phyloP scores from a whole-genome alignment of 441 rosid species.

The Corymbia citriodora region DNA sequence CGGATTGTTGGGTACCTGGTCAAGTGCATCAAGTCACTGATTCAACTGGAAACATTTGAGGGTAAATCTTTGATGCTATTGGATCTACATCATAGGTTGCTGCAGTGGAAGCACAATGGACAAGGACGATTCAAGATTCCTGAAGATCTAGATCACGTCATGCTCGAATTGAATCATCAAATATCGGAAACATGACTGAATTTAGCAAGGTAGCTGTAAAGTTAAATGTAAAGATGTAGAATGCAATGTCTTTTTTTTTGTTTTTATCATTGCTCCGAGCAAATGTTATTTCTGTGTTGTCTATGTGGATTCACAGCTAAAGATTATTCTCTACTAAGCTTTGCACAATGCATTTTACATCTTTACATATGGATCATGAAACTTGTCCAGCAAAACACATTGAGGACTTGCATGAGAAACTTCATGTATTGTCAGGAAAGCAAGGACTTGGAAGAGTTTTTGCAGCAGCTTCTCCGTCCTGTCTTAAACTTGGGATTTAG shows the following conservation, averaged over 20 bases:
- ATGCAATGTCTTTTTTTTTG: background rate
- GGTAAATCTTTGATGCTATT: conserved; percentile 26
- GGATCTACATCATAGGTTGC: conserved; percentile 50
- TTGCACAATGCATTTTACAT: background rate
- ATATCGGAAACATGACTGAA: background rate
- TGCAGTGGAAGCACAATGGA: conserved; percentile 57
- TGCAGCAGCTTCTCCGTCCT: background rate
- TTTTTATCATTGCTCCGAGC: background rate
- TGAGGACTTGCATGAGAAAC: background rate
- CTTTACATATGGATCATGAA: background rate
- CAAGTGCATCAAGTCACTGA: conserved; percentile 51
- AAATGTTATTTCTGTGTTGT: background rate
- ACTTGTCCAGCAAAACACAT: background rate
- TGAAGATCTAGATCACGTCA: conserved; percentile 39
- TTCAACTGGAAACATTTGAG: conserved; percentile 24
- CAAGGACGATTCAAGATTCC: conserved; percentile 22
- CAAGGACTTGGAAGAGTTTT: background rate
- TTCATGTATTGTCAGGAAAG: background rate
- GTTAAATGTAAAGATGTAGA: background rate
- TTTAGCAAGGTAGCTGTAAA: background rate
- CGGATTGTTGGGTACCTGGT: conserved; percentile 47
- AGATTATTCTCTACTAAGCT: background rate
- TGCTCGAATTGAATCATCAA: conserved; percentile 14
- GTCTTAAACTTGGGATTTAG: background rate
- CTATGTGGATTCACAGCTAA: background rate